These are phyloP conservation scores for Rhytidiadelphus loreus DNA, from an alignment of 225 moss, liverwort and hornwort genomes.

Conservation along the genomic window DNA sequence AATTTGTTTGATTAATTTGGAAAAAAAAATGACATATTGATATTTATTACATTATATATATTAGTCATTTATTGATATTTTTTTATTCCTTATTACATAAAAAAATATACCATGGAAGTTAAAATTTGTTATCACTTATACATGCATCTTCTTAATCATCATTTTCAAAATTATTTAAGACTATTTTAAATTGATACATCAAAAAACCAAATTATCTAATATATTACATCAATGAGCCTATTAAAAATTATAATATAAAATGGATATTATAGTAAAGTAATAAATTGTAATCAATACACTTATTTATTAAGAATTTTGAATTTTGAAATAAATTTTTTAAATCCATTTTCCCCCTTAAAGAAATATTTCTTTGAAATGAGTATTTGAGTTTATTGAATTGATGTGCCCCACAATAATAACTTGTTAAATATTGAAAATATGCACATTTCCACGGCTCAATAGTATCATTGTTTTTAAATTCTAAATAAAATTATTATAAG, in stretches of 20 bases:
- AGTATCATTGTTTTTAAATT: neutral
- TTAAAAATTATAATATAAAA: neutral
- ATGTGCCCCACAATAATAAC: neutral
- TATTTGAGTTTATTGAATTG: neutral
- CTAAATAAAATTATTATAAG: no score
- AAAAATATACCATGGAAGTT: neutral
- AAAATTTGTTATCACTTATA: neutral
- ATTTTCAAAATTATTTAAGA: neutral
- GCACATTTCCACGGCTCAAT: rapidly evolving
- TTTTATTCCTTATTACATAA: neutral
- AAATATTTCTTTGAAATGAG: neutral
- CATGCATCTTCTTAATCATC: neutral
- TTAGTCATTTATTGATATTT: neutral
- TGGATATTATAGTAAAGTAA: no score
- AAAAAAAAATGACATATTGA: neutral
- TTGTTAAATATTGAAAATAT: neutral
- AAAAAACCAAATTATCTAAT: no score
- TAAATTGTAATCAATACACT: neutral
- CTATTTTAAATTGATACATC: no score
- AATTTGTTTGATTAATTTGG: neutral
- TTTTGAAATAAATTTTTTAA: neutral
- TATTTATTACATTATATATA: neutral
- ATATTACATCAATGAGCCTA: no score
- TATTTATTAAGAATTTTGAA: neutral
- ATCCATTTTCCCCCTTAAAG: rapidly evolving